Conservation (phyloP, 2,329 filamentous ascomycete genomes). For the Claviceps sorghi region DNA sequence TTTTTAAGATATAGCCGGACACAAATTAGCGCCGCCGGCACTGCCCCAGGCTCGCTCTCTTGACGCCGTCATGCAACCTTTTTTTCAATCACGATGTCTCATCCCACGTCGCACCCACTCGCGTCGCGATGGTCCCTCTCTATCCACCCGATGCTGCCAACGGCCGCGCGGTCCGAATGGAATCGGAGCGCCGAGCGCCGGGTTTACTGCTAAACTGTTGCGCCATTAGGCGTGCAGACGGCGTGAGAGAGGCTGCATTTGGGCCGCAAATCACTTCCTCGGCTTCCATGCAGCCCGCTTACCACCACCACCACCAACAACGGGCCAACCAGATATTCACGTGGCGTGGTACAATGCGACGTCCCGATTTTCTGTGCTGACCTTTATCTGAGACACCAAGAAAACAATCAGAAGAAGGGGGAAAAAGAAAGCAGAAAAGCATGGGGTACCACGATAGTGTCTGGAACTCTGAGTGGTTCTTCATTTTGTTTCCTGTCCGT, state of each 20-base stretch:
- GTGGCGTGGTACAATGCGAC: background rate
- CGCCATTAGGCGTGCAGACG: too few species aligned
- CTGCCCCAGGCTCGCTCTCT: background rate
- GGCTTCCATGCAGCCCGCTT: background rate
- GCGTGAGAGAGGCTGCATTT: background rate
- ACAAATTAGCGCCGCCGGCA: fast-evolving
- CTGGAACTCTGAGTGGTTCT: background rate
- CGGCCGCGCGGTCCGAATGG: too few species aligned
- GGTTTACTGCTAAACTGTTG: too few species aligned
- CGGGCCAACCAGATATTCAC: background rate
- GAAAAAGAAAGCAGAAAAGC: background rate
- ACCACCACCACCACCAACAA: background rate
- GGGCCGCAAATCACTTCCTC: too few species aligned
- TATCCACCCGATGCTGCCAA: too few species aligned
- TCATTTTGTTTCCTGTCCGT: background rate
- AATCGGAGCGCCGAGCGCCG: too few species aligned
- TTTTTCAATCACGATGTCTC: background rate
- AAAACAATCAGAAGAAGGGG: background rate
- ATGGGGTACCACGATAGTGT: background rate
- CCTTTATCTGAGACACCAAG: too few species aligned
- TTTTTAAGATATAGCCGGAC: background rate
- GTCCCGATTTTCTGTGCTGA: background rate
- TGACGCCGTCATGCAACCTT: background rate
- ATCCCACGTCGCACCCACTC: background rate
- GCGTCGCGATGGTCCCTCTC: too few species aligned